These are phyloP conservation scores for Dactylellina leptospora DNA, from an alignment of 2,329 filamentous ascomycete species.

Conservation along the genomic window DNA sequence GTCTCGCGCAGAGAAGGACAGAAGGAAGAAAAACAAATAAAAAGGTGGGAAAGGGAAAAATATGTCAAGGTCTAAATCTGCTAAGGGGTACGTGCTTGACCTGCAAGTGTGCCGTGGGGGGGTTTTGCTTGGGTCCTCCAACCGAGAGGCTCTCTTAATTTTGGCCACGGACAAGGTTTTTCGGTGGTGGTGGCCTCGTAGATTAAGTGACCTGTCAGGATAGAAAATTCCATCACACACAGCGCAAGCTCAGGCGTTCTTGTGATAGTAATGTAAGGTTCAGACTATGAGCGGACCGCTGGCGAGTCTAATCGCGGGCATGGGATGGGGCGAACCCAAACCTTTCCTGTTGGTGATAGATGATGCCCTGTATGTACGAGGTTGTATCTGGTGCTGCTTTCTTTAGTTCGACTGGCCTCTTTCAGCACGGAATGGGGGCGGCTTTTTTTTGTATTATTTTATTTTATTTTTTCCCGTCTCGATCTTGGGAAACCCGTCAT, in stretches of 20 bases:
- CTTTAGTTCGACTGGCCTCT: slow-evolving; percentile 19
- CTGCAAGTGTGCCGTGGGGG: slow-evolving; percentile 53
- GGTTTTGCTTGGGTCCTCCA: slow-evolving; percentile 52
- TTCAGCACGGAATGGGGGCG: slow-evolving; percentile 21
- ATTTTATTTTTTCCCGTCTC: slow-evolving; percentile 2
- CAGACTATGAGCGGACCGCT: slow-evolving; percentile 40
- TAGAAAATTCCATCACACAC: slow-evolving; percentile 46
- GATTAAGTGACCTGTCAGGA: slow-evolving; percentile 52
- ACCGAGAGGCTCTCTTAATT: slow-evolving; percentile 51
- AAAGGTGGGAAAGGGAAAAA: slow-evolving; percentile 43
- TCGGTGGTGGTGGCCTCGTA: slow-evolving; percentile 29
- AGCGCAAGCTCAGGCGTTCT: slow-evolving; percentile 34
- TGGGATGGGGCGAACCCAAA: slow-evolving; percentile 49
- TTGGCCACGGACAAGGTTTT: slow-evolving; percentile 31
- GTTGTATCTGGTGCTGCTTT: slow-evolving; percentile 4
- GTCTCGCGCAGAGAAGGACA: slow-evolving; percentile 17
- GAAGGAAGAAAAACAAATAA: slow-evolving; percentile 7
- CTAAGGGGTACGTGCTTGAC: slow-evolving; percentile 54
- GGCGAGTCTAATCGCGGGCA: slow-evolving; percentile 46
- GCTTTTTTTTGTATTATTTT: no score
- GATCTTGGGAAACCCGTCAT: slow-evolving; percentile 8
- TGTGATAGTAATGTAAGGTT: slow-evolving; percentile 26
- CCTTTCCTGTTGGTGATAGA: slow-evolving; percentile 42
- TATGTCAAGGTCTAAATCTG: slow-evolving; percentile 52
- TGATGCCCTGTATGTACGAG: slow-evolving; percentile 31